phyloP scores from a whole-genome alignment of 2,329 filamentous ascomycete genomes.

The Dothiorella sarmentorum region DNA sequence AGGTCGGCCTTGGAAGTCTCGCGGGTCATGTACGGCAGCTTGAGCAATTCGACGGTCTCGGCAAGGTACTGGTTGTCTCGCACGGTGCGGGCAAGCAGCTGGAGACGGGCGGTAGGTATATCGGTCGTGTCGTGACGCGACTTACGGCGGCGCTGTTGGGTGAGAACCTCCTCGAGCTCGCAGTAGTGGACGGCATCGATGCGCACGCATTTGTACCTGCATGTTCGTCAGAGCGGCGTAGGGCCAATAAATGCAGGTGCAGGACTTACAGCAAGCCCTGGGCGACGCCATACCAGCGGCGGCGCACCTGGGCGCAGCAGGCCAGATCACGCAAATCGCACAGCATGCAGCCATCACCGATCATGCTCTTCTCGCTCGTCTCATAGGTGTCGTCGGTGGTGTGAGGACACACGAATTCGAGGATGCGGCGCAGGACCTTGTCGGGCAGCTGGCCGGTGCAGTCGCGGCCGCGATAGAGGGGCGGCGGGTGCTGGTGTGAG shows the following conservation, averaged over 20 bases:
- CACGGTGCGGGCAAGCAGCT: slow-evolving; percentile 76
- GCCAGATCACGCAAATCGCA: slow-evolving; percentile 89
- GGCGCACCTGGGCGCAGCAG: slow-evolving; percentile 71
- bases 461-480: slow-evolving; percentile 36
- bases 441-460: slow-evolving; percentile 56
- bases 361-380: slow-evolving; percentile 75
- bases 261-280: slow-evolving; percentile 60
- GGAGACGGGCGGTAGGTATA: slow-evolving; percentile 69
- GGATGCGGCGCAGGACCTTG: slow-evolving; percentile 71
- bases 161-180: slow-evolving; percentile 75
- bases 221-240: slow-evolving; percentile 19
- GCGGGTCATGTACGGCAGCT: slow-evolving; percentile 91
- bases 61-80: slow-evolving; percentile 72
- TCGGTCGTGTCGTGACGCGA: slow-evolving; percentile 71
- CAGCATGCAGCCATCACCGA: slow-evolving; percentile 81
- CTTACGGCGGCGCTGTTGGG: slow-evolving; percentile 61
- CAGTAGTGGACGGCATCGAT: slow-evolving; percentile 96
- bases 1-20: slow-evolving; percentile 82
- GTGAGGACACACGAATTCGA: slow-evolving; percentile 81
- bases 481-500: slow-evolving; percentile 28
- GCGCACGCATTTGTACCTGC: slow-evolving; percentile 80
- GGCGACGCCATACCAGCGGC: slow-evolving; percentile 64
- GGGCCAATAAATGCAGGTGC: slow-evolving; percentile 4
- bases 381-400: slow-evolving; percentile 72
- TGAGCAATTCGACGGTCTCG: slow-evolving; percentile 70